Conservation (phyloP, 345 rosid species). For the Geranium brycei region DNA sequence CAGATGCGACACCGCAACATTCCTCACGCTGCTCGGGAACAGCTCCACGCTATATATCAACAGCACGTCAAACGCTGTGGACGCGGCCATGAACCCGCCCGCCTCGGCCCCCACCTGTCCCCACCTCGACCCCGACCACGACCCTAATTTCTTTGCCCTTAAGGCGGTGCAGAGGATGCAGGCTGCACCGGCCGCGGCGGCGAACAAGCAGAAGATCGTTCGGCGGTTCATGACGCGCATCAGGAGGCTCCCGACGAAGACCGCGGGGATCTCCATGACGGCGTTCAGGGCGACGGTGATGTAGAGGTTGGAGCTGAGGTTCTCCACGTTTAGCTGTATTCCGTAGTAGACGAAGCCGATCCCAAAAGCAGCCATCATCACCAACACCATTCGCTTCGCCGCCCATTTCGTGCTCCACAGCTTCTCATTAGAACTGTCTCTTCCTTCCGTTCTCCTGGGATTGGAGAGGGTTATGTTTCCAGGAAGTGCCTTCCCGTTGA, state of each 20-base stretch:
- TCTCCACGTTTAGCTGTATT: constrained; percentile 55
- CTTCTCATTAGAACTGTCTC: constrained; percentile 14
- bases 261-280: constrained; percentile 63
- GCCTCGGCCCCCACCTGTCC: constrained; percentile 37
- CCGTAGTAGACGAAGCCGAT: constrained; percentile 65
- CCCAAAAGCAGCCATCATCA: constrained; percentile 57
- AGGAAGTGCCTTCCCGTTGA: constrained; percentile 41
- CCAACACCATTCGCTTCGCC: constrained; percentile 30
- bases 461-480: constrained; percentile 23
- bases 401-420: constrained; percentile 60
- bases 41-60: constrained; percentile 57
- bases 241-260: constrained; percentile 35
- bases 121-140: constrained; percentile 48
- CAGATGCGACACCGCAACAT: constrained; percentile 43
- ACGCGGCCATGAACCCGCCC: constrained; percentile 58
- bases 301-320: constrained; percentile 53
- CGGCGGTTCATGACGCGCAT: constrained; percentile 43
- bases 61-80: constrained; percentile 41
- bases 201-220: constrained; percentile 32
- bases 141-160: neutral
- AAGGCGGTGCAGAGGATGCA: constrained; percentile 42
- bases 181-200: constrained; percentile 33
- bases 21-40: constrained; percentile 64
- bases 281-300: constrained; percentile 50
- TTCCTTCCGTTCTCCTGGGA: constrained; percentile 13